Base-by-base conservation (phyloP, 768 basidiomycete species). In the Mycena indigotica region DNA sequence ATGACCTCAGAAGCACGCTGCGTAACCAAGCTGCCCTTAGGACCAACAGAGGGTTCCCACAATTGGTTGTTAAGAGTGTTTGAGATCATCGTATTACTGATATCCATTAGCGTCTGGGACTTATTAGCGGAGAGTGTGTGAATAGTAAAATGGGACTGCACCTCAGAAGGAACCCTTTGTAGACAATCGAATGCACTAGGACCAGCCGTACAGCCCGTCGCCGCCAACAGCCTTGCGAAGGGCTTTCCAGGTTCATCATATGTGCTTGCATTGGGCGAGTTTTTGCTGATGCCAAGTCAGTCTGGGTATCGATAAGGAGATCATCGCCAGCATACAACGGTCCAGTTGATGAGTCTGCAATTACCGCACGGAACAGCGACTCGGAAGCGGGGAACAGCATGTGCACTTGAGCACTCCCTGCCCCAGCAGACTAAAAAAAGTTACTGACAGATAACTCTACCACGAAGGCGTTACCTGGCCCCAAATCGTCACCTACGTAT, bases 41-140 rank as follows among this genome's bases (percentile, higher is more conserved):
- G 80, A 0, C 84, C 84, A 3, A 84, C 75, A 1, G 82, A 56
- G 0, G 84, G 84, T 59, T 85, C 73, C 84, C 84, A 85, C 4
- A 85, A 68, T 60, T 86, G 84, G 0, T 56, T n/a, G 51, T 86
- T 84, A 24, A 86, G 66, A 1, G 78, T 79, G 0, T 70, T 50
- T 0, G 21, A 49, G 6, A 81, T 80, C 77, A 85, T 75, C 0
- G 60, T 45, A 60, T 83, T 82, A 38, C 76, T 80, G 45, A 78
- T 77, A 51, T 76, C 74, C 57, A 82, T 40, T n/a, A 85, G 70
- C 2, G 73, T 79, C 84, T 85, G 23, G 25, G n/a, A n/a, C n/a
- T n/a, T n/a, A n/a, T n/a, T n/a, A n/a, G n/a, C n/a, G n/a, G n/a
- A n/a, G n/a, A n/a, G n/a, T n/a, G n/a, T n/a, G n/a, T 35, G 32